Evolutionary conservation across 805 yeast genomes (phyloP).

Genomic region (Nakazawaea holstii): DNA sequence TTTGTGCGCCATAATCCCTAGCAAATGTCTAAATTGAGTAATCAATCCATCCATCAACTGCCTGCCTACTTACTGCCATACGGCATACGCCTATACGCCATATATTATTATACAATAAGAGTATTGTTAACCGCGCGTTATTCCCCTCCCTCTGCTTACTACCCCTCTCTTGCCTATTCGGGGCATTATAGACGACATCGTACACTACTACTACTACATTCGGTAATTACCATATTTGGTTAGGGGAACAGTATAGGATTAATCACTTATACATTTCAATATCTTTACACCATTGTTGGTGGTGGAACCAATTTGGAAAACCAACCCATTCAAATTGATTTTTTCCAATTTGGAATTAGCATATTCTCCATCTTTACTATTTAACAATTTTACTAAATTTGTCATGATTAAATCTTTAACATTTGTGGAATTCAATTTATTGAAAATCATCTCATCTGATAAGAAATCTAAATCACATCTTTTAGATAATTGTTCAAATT

Average conservation of each 20-base stretch:
- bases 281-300: not conserved
- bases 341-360: not conserved
- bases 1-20: no score
- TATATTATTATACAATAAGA: no score
- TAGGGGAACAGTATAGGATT: not conserved
- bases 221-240: not conserved
- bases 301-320: not conserved
- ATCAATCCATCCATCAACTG: no score
- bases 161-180: no score
- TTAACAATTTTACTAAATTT: not conserved
- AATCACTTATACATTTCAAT: conserved; percentile 5
- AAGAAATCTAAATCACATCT: not conserved
- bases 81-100: no score
- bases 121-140: no score
- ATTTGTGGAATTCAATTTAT: not conserved
- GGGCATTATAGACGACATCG: no score
- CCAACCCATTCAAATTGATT: conserved; percentile 2
- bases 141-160: no score
- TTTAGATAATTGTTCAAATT: not conserved
- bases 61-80: no score
- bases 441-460: not conserved
- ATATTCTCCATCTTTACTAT: not conserved
- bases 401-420: not conserved
- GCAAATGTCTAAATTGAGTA: no score
- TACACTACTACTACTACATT: no score